phyloP scores from a whole-genome alignment of 345 rosid species.

The Eucalyptus fibrosa region DNA sequence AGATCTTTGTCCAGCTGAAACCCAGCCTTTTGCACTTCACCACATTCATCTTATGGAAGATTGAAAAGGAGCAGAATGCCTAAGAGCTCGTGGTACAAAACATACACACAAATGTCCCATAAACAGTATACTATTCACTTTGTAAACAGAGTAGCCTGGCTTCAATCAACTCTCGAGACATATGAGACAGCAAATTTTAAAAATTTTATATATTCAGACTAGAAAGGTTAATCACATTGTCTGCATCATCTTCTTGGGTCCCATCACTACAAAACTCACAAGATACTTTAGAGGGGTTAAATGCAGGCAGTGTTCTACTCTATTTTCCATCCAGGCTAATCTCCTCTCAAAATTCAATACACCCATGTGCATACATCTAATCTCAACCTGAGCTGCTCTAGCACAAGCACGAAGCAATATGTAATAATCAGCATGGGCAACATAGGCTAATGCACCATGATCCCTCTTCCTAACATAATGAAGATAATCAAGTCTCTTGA shows the following conservation, averaged over 20 bases:
- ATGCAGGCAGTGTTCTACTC: conserved; percentile 42
- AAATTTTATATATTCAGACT: background rate
- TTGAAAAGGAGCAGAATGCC: background rate
- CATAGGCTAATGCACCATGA: conserved; percentile 34
- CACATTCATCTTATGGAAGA: background rate
- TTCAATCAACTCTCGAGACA: background rate
- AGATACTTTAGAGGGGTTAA: conserved; percentile 18
- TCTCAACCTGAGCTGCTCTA: conserved; percentile 41
- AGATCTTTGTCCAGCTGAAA: background rate
- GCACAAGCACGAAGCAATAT: conserved; percentile 64
- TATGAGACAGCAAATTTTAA: background rate
- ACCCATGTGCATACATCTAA: conserved; percentile 50
- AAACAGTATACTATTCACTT: background rate
- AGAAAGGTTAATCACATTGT: conserved; percentile 8
- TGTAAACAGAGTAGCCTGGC: background rate
- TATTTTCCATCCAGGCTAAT: conserved; percentile 65
- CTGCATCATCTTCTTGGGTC: background rate
- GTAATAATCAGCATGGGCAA: conserved; percentile 78
- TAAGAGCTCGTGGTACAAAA: background rate
- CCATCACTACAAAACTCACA: conserved; percentile 28
- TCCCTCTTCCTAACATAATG: conserved; percentile 51
- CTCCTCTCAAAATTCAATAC: conserved; percentile 68
- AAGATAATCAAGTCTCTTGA: conserved; percentile 47
- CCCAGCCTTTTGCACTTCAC: background rate
- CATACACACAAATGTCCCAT: background rate